Evolutionary conservation across 1,284 basidiomycete species (phyloP), one percentile per base, ranked within the genome.

Genomic region (Meripilus lineatus): DNA sequence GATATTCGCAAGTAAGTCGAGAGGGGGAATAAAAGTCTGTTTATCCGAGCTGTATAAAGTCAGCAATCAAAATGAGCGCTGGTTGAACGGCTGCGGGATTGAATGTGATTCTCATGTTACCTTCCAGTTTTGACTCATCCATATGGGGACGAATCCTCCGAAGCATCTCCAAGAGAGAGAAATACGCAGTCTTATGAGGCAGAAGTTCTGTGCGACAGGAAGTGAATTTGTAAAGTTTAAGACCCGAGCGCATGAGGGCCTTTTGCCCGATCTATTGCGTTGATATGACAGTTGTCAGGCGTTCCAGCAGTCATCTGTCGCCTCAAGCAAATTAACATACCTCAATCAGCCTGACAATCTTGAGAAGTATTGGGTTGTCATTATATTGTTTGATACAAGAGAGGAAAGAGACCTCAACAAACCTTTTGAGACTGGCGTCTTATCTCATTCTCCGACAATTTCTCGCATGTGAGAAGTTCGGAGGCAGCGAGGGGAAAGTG

Each of bases 261-360:
- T 33, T 17, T 17, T 46, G 45, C 3, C 48, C 37, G 17, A 49
- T 46, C 50, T 52, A 23, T 15, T 18, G 26, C 10, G 14, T 22
- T 18, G 43, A 32, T 41, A 30, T 10, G 28, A 38, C n/a, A n/a
- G n/a, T n/a, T n/a, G n/a, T n/a, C n/a, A n/a, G n/a, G n/a, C n/a
- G 28, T 24, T 30, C 28, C 11, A 36, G 38, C 32, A 24, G 11
- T 37, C 26, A 26, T 15, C 18, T 40, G 17, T 15, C 17, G 22
- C 34, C 11, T 13, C 20, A 13, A 33, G 32, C 37, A 14, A 34
- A 33, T 38, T 32, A 24, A 6, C 7, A 13, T 45, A 52, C 50
- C 43, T 52, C 50, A 24, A 52, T 45, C 15, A 52, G 43, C 17
- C 45, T 45, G n/a, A 52, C 41, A 32, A 52, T 52, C 50, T 52